Evolutionary conservation across 805 yeast species (phyloP).

Genomic region (Pichia paraexigua): DNA sequence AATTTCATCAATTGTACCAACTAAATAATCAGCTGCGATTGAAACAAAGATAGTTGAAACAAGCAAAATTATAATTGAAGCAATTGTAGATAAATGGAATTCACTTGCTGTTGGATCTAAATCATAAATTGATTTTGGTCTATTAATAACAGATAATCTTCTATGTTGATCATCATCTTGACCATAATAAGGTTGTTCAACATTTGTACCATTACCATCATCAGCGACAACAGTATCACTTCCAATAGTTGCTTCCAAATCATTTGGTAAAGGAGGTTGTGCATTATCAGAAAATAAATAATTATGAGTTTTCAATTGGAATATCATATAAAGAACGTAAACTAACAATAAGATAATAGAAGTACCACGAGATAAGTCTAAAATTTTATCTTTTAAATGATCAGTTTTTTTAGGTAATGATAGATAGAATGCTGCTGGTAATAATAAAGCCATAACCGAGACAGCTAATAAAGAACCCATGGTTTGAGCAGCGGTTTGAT

Average conservation of each 20-base stretch:
- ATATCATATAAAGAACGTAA: constrained; percentile 70
- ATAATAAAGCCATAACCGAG: constrained; percentile 77
- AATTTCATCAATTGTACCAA: constrained; percentile 85
- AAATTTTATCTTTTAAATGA: constrained; percentile 34
- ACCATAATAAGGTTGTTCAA: neutral
- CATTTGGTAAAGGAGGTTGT: constrained; percentile 5
- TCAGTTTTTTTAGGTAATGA: constrained; percentile 42
- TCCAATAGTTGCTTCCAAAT: neutral
- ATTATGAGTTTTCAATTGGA: constrained; percentile 86
- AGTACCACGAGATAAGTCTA: constrained; percentile 78
- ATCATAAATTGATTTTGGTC: constrained; percentile 26
- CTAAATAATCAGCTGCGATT: constrained; percentile 86
- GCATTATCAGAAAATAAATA: constrained; percentile 52
- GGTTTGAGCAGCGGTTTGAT: constrained; percentile 96
- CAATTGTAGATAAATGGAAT: constrained; percentile 41
- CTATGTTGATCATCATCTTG: constrained; percentile 2
- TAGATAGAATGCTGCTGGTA: constrained; percentile 95
- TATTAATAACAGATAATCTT: constrained; percentile 22
- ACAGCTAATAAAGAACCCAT: constrained; percentile 92
- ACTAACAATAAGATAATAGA: constrained; percentile 69
- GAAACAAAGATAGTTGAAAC: constrained; percentile 74
- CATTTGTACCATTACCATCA: constrained; percentile 13
- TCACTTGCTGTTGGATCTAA: constrained; percentile 16
- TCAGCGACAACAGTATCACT: constrained; percentile 14
- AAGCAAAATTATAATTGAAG: constrained; percentile 50